Base-by-base conservation (phyloP, 441 rosid genomes). In the Populus hybrid region DNA sequence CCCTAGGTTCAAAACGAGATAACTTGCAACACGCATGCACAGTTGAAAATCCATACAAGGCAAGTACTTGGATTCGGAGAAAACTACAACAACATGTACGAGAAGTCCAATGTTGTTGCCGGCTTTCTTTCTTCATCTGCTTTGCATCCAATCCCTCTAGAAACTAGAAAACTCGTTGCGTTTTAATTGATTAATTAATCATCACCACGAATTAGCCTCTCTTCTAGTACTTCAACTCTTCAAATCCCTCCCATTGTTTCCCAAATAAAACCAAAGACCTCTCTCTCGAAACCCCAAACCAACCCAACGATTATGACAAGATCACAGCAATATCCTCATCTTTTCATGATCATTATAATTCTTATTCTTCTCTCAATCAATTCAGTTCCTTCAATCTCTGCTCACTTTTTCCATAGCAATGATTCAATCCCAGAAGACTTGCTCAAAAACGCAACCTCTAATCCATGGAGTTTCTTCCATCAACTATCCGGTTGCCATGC, bases 401-500 rank as follows among this genome's bases (percentile, higher is more conserved):
- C 93, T 0, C 78, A 72, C 78, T 85, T 94, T 84, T 89, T 86
- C 82, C 87, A 91, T 9, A 88, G 90, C 71, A 59, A 83, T 0
- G 78, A 92, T 1, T 81, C 92, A 0, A 75, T 88, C 23, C 94
- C 94, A 6, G 85, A 89, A 16, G 81, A 74, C 76, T 36, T 83
- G 20, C 79, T 71, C 74, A 79, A 83, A 4, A 88, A 89, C 80
- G 68, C 72, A 73, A 82, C 93, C 1, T 30, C 40, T 1, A 36
- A 71, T 75, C 83, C 90, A 2, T 93, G 97, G 98, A 88, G 89
- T 24, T 76, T 84, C 38, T 92, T 94, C 75, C 68, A 26, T 8
- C 86, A 86, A n/a, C 83, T 89, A 81, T 67, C 88, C 70, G 97
- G 97, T 73, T 91, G 91, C 84, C 90, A 40, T 7, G 12, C 86